Evolutionary conservation across 805 yeast species (phyloP).

Genomic region (Kodamaea nitidulidarum): DNA sequence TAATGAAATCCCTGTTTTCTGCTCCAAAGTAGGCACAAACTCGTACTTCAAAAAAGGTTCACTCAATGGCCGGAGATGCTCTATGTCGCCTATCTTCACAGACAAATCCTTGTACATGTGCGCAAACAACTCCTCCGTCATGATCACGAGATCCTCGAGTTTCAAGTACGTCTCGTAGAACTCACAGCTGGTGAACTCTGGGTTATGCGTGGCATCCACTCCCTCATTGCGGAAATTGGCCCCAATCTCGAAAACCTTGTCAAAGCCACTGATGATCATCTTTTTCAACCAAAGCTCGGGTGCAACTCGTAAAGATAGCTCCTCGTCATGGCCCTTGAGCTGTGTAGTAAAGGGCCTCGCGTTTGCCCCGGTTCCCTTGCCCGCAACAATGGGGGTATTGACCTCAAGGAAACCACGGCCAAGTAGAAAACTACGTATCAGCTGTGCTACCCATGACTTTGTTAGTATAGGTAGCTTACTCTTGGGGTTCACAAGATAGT

Average conservation of each 20-base stretch:
- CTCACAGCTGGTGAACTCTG: slow-evolving; percentile 90
- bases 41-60: slow-evolving; percentile 42
- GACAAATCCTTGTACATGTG: slow-evolving; percentile 33
- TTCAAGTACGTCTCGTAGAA: slow-evolving; percentile 73
- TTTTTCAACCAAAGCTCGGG: slow-evolving; percentile 94
- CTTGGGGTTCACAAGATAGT: slow-evolving; percentile 58
- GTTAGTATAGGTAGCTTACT: slow-evolving; percentile 46
- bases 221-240: slow-evolving; percentile 88
- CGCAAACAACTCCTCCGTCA: slow-evolving; percentile 57
- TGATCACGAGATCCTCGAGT: slow-evolving; percentile 59
- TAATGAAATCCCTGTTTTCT: slow-evolving; percentile 43
- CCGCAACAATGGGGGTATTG: slow-evolving; percentile 80
- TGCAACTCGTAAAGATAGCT: slow-evolving; percentile 74
- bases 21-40: slow-evolving; percentile 62
- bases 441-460: slow-evolving; percentile 51
- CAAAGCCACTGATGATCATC: slow-evolving; percentile 79
- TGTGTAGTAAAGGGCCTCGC: slow-evolving; percentile 80
- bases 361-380: slow-evolving; percentile 80
- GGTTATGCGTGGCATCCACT: slow-evolving; percentile 87
- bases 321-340: slow-evolving; percentile 30
- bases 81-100: slow-evolving; percentile 1
- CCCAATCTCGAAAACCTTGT: slow-evolving; percentile 84
- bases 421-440: slow-evolving; percentile 56
- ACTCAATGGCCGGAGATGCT: slow-evolving; percentile 21
- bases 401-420: slow-evolving; percentile 67